Evolutionary conservation across 495 filamentous ascomycete species (phyloP).

Genomic region (Penicillium goetzii): DNA sequence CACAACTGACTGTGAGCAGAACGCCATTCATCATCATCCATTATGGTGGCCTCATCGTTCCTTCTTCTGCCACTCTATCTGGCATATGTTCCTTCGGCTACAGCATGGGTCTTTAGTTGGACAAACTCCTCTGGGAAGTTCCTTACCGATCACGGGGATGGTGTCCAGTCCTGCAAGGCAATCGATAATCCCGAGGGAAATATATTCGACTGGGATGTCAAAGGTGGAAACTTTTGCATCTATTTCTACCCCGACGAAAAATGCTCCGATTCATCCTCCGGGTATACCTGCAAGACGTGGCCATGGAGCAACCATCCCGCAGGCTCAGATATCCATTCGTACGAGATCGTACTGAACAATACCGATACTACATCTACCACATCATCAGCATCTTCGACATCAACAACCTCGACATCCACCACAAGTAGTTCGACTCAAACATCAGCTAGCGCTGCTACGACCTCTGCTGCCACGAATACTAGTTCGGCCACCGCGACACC

Average conservation of each 20-base stretch:
- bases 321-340: slow-evolving; percentile 6
- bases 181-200: slow-evolving; percentile 19
- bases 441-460: slow-evolving; percentile 6
- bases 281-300: slow-evolving; percentile 15
- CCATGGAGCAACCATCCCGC: slow-evolving; percentile 10
- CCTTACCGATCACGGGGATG: slow-evolving; percentile 6
- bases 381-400: slow-evolving; percentile 3
- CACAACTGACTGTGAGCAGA: not conserved
- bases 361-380: slow-evolving; percentile 2
- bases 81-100: slow-evolving; percentile 2
- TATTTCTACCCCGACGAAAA: slow-evolving; percentile 15
- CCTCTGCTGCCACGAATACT: slow-evolving; percentile 4
- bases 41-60: slow-evolving; percentile 11
- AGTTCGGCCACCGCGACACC: not conserved
- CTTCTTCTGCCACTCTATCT: slow-evolving; percentile 13
- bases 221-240: slow-evolving; percentile 16
- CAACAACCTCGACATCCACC: slow-evolving; percentile 1
- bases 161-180: slow-evolving; percentile 3
- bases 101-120: slow-evolving; percentile 20
- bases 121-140: slow-evolving; percentile 1
- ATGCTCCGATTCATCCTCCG: slow-evolving; percentile 8
- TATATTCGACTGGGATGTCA: slow-evolving; percentile 13
- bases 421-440: not conserved
- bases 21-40: not conserved
- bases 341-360: slow-evolving; percentile 10